Base-by-base conservation (phyloP, 2,329 filamentous ascomycete genomes). In the Curvularia lunata region DNA sequence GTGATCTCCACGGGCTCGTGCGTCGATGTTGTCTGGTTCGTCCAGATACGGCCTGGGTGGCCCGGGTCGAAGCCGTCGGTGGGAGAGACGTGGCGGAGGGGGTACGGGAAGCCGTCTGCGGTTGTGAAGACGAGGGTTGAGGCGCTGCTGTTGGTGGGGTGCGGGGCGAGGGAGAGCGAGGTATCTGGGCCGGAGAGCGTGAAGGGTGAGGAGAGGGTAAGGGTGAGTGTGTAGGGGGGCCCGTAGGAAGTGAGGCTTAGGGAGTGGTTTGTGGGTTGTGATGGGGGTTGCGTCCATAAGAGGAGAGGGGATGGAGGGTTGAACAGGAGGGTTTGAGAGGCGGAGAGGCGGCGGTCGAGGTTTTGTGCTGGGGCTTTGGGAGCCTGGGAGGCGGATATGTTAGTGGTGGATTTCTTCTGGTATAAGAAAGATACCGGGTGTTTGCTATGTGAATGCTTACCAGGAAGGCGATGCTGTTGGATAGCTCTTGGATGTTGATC, bases 21-120 rank as follows among this genome's bases (percentile, higher is more conserved):
- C 0, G 78, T 77, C 0, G 82, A 84, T 1, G 72, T 72, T 0
- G 81, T 81, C 3, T 69, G 63, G 56, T 85, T 85, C 1, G 72
- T 71, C 83, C 82, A 85, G 47, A 85, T 85, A 1, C 83, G 77
- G 0, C 83, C 83, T 0, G 80, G 82, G 25, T 81, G 78, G 0
- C 75, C 79, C 0, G 76, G 66, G 25, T 85, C 82, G 43, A 80
- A 80, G 13, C 79, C 82, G 54, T 81, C 81, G 1, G 57, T 32
- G 34, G 78, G 71, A 0, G 74, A 70, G 0, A 83, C 78, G 0
- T 77, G 78, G 1, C 82, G 82, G 5, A 85, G 78, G 0, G 82
- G 83, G 61, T 85, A 85, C 9, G 71, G 63, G 52, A 75, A 71
- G 52, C 65, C 62, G 50, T 75, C 73, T 2, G 78, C 66, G 5